Evolutionary conservation across 192 early-diverging fungal species (phyloP).

Genomic region (Powellomyces hirtus): DNA sequence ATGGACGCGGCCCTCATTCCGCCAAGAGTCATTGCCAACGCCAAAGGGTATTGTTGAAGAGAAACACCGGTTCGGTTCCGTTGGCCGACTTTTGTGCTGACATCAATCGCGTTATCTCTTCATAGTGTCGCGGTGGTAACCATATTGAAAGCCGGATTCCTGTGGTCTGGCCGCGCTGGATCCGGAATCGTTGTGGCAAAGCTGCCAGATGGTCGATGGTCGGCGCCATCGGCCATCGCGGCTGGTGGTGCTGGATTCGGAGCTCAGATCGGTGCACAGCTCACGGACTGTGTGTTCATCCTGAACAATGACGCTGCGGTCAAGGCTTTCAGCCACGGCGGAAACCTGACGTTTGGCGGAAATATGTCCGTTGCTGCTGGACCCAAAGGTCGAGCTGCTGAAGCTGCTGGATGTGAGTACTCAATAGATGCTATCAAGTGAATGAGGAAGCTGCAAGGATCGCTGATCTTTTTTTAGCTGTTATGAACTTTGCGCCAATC

Average conservation of each 20-base stretch:
- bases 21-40: slow-evolving; percentile 31
- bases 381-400: slow-evolving; percentile 80
- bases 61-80: background rate
- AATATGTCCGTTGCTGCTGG: slow-evolving; percentile 79
- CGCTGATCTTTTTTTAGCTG: slow-evolving; percentile 8
- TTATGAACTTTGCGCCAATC: slow-evolving; percentile 76
- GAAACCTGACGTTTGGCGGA: slow-evolving; percentile 87
- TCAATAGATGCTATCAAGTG: no score
- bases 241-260: slow-evolving; percentile 84
- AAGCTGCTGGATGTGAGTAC: slow-evolving; percentile 68
- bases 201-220: slow-evolving; percentile 69
- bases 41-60: slow-evolving; percentile 24
- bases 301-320: slow-evolving; percentile 84
- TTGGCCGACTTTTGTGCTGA: background rate
- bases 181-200: slow-evolving; percentile 87
- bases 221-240: slow-evolving; percentile 80
- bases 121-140: slow-evolving; percentile 88
- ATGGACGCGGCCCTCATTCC: slow-evolving; percentile 39
- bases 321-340: slow-evolving; percentile 78
- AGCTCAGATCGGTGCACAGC: slow-evolving; percentile 81
- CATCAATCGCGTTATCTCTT: slow-evolving; percentile 48
- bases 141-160: slow-evolving; percentile 80
- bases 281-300: slow-evolving; percentile 92
- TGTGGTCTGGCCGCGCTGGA: slow-evolving; percentile 82
- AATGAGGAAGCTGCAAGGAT: no score